Percentiles rank a stretch among this genome's conserved stretches.
These are phyloP conservation scores for Trichosanthes cucumerina DNA, from an alignment of 306 rosid species.

Conservation along the genomic window DNA sequence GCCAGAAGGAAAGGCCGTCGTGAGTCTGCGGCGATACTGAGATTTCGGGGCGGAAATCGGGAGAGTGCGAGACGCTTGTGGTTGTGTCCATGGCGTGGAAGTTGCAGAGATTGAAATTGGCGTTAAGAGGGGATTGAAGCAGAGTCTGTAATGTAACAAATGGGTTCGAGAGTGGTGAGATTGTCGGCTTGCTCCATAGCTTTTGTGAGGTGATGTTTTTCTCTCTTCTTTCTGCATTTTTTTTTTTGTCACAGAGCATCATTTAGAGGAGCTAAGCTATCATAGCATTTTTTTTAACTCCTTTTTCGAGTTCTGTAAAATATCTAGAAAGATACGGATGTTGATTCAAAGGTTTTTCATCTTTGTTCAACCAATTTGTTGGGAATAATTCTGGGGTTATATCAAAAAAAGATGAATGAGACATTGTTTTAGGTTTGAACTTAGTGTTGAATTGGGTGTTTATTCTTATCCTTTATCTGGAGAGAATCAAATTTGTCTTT, in stretches of 20 bases:
- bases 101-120: not conserved
- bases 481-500: not conserved
- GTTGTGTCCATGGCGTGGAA: constrained; percentile 18
- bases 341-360: not conserved
- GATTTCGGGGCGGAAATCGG: constrained; percentile 44
- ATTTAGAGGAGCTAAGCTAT: not conserved
- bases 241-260: not conserved
- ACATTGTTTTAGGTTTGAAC: not conserved
- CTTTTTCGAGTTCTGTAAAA: not conserved
- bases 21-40: constrained; percentile 28
- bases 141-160: not conserved
- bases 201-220: not conserved
- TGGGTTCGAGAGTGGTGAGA: constrained; percentile 11
- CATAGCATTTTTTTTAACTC: not conserved
- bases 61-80: constrained; percentile 17
- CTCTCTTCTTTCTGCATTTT: not conserved
- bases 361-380: not conserved
- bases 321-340: not conserved
- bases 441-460: not conserved
- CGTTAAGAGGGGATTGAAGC: not conserved
- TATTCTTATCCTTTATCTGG: not conserved
- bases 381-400: not conserved
- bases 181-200: constrained; percentile 15
- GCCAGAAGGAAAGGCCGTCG: constrained; percentile 80
- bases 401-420: not conserved